Evolutionary conservation across 768 basidiomycete genomes (phyloP), one percentile per base, ranked within the genome.

Genomic region (Nevesoporus exiguus): DNA sequence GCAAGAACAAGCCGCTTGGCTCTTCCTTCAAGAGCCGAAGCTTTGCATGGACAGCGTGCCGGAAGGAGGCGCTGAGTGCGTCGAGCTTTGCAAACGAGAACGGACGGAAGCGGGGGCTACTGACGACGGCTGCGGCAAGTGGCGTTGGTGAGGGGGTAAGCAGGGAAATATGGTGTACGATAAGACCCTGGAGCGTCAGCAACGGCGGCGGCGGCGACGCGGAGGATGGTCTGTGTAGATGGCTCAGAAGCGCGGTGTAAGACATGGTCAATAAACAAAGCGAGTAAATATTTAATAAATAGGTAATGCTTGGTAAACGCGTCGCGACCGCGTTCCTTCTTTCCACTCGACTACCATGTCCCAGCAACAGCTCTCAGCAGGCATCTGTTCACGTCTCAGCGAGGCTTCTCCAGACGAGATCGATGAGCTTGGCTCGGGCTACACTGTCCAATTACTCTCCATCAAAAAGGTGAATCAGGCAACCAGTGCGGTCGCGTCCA

Each of bases 381-480:
- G 86, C 41, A 79, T 83, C 34, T 83, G 81, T 61, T 46, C 61
- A 25, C 76, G 76, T 5, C 77, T 90, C 45, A 70, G 75, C 52
- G 71, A 70, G 39, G 74, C 81, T 1, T 63, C 66, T 15, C 63
- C 60, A 0, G 33, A 55, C 1, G 69, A 70, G 43, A 69, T 70
- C 5, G 71, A 72, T 0, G 55, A 49, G 17, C 52, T 70, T 2
- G 65, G 71, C 19, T 51, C 61, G 25, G 69, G 69, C 5, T 79
- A 82, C 61, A 79, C 81, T 17, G 73, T 97, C 0, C 95, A 98
- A 64, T 72, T 95, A 42, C 80, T 98, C 45, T 88, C 85, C 37
- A 81, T 93, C 58, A 96, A 93, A 72, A 85, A 85, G 66, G 86
- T 97, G 37, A 74, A 69, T 45, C 59, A 64, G 36, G 4, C 47